Evolutionary conservation across 176 grass and related monocot species (phyloP).

Genomic region (Canna indica): DNA sequence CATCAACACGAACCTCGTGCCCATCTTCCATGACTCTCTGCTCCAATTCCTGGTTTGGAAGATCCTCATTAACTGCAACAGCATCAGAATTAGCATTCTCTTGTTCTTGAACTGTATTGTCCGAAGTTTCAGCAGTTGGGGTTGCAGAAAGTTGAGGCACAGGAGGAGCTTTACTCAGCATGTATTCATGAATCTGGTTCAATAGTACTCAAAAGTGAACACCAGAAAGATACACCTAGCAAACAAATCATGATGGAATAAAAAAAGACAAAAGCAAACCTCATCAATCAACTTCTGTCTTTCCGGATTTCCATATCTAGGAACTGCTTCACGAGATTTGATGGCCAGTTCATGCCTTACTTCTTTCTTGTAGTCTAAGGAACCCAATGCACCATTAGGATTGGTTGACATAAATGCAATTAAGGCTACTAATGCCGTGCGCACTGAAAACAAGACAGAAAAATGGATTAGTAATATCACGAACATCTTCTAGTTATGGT

Average conservation of each 20-base stretch:
- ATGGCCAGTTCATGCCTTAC: conserved; percentile 58
- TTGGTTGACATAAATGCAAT: conserved; percentile 98
- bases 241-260: not conserved
- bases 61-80: conserved; percentile 14
- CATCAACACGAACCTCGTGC: conserved; percentile 21
- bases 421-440: conserved; percentile 85
- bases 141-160: conserved; percentile 36
- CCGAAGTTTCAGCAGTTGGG: conserved; percentile 15
- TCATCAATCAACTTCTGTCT: conserved; percentile 90
- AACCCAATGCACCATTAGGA: conserved; percentile 83
- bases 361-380: conserved; percentile 90
- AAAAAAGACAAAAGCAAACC: conserved; percentile 20
- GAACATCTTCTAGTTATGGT: not conserved
- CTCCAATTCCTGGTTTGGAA: conserved; percentile 35
- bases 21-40: conserved; percentile 29
- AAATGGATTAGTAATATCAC: not conserved
- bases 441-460: conserved; percentile 39
- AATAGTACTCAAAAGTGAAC: conserved; percentile 2
- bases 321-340: conserved; percentile 65
- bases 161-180: conserved; percentile 71
- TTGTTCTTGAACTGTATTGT: conserved; percentile 20
- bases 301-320: conserved; percentile 71
- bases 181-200: conserved; percentile 75
- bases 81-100: conserved; percentile 17
- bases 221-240: conserved; percentile 13